Evolutionary conservation across 352 stramenopile genomes (phyloP), one percentile per base, ranked within the genome.

Genomic region (Phytophthora sojae): DNA sequence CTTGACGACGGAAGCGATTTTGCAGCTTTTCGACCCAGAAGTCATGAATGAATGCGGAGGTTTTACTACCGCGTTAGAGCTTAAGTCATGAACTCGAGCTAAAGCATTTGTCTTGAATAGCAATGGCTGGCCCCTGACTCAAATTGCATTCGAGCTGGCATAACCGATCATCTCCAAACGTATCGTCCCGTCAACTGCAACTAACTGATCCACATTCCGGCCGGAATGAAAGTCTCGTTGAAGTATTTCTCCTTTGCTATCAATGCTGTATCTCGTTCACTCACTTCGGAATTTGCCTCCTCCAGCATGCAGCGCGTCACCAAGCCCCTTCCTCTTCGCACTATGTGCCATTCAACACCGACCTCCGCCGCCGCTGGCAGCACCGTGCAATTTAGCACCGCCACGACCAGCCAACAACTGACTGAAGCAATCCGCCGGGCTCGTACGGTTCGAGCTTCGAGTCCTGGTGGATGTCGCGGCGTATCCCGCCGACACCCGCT

Each of bases 1-100:
- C 2, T 64, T 3, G 60, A 8, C 11, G 29, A 42, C 19, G 6
- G 7, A 57, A 53, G 17, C 2, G 62, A 69, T 8, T 55, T 64
- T 58, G 30, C 9, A 15, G 29, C 19, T 49, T 57, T 49, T 52
- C 6, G 42, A 23, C 12, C 15, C 42, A 44, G 12, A 17, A 44
- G 32, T n/a, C 14, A n/a, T 44, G 14, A 14, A 15, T 42, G 14
- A 42, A 35, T 35, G 6, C 29, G 29, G 29, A 35, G 29, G 29
- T 7, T 35, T 35, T 35, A 11, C 29, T 35, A 35, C 6, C 9
- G 8, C 9, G 29, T 7, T 35, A 35, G 29, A 2, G 6, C 29
- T 35, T 6, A 35, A 35, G 29, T 11, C 29, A 11, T 35, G 29
- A 35, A 7, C 29, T 2, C 29, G 29, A 35, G 29, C 29, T 35